Percentiles rank a stretch among this genome's conserved stretches.
phyloP scores from a whole-genome alignment of 305 asterid species.

The Ajuga reptans region DNA sequence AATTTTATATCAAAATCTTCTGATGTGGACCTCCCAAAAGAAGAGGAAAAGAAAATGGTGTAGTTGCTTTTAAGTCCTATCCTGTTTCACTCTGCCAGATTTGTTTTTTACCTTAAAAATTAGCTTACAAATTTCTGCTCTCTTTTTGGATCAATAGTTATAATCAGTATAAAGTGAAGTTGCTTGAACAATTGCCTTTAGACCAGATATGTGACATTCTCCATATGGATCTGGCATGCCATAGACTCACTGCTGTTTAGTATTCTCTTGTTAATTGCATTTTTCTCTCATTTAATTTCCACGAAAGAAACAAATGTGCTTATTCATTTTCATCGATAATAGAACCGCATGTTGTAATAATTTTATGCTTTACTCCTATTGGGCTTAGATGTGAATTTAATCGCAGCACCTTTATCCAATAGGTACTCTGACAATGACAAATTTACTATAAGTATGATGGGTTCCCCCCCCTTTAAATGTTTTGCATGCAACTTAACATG shows the following conservation, averaged over 20 bases:
- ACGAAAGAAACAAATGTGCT: neutral
- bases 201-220: neutral
- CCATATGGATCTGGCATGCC: neutral
- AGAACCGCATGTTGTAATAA: neutral
- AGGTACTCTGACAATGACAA: neutral
- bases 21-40: neutral
- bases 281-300: neutral
- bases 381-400: neutral
- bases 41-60: neutral
- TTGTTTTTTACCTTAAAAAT: neutral
- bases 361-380: neutral
- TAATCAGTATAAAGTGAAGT: neutral
- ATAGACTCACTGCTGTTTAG: neutral
- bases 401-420: neutral
- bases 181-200: constrained; percentile 13
- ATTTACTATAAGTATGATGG: neutral
- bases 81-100: neutral
- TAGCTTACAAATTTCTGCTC: neutral
- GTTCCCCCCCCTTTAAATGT: neutral
- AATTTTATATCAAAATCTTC: neutral
- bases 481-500: neutral
- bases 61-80: neutral
- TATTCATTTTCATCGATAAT: neutral
- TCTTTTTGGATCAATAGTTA: neutral
- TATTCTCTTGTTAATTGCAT: neutral